Conservation (phyloP, 345 rosid species). For the Boechera divaricarpa region DNA sequence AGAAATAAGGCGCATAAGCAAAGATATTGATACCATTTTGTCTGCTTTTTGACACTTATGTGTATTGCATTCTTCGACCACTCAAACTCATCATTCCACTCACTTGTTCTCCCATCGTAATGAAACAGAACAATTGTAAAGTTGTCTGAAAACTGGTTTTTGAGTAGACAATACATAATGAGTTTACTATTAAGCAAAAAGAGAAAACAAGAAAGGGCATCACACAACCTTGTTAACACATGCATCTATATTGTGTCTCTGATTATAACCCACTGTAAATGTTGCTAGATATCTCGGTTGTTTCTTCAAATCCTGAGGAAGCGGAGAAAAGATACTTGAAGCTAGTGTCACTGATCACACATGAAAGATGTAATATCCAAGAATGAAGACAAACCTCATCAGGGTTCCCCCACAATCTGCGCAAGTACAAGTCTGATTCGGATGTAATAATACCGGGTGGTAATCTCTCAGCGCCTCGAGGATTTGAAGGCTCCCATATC, state of each 20-base stretch:
- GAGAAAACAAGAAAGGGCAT: background rate
- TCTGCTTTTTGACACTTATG: slow-evolving; percentile 73
- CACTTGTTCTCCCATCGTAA: slow-evolving; percentile 82
- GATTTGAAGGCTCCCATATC: slow-evolving; percentile 87
- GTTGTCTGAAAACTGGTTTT: slow-evolving; percentile 73
- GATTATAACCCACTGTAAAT: slow-evolving; percentile 82
- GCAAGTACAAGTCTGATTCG: slow-evolving; percentile 80
- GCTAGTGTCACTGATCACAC: slow-evolving; percentile 12
- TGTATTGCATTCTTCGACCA: slow-evolving; percentile 90
- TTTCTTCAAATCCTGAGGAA: slow-evolving; percentile 70
- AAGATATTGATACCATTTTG: slow-evolving; percentile 69
- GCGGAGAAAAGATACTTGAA: background rate
- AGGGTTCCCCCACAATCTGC: slow-evolving; percentile 92
- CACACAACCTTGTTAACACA: slow-evolving; percentile 76
- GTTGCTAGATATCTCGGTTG: slow-evolving; percentile 80
- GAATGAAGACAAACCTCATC: slow-evolving; percentile 61
- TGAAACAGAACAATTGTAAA: slow-evolving; percentile 86
- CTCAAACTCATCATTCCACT: slow-evolving; percentile 87
- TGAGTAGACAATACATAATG: slow-evolving; percentile 38
- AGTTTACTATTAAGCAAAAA: slow-evolving; percentile 28
- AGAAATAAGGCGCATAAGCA: background rate
- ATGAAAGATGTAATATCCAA: slow-evolving; percentile 9
- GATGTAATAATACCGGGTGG: slow-evolving; percentile 84
- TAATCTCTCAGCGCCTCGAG: slow-evolving; percentile 84
- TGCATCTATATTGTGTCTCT: slow-evolving; percentile 65